Base-by-base conservation (phyloP, 2,329 filamentous ascomycete genomes). In the Trichophyton simii region DNA sequence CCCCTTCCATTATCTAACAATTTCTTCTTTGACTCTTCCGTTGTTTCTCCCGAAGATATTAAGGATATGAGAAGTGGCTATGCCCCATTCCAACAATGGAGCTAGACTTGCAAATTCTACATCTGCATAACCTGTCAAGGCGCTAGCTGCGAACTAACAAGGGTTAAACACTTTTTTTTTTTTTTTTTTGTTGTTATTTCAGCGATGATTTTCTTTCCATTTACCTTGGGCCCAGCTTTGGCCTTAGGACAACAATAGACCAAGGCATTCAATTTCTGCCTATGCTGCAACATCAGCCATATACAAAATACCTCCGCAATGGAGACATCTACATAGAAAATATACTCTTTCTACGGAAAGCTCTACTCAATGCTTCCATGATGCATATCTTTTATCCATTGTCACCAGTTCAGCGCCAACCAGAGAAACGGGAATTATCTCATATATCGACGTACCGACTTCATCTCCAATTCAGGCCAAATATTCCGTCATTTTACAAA, bases 121-220 rank as follows among this genome's bases (percentile, higher is more conserved):
- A 44, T 62, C 58, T 50, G 60, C 50, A 59, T 60, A 60, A 64
- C 62, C 62, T 62, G 62, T 64, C 62, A 42, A 58, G 62, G 60
- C 62, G 52, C 60, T 13, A 58, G 62, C 62, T 57, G 60, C 62
- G 62, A 64, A 64, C 62, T 55, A 64, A 64, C 62, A 64, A 64
- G 60, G 62, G 62, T 63, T 61, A 57, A 61, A 48, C 41, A 59
- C n/a, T 55, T 34, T 22, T 22, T 22, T 22, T 55, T 34, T 25
- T 55, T 34, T 22, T 22, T 22, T 22, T 55, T 34, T 25, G 31
- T 55, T 55, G 8, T 18, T 55, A 52, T 55, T 55, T 36, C 13
- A 55, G 52, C 52, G 52, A 36, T 55, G 28, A 36, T 28, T 11
- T 20, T 44, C 55, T 34, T 54, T 42, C 41, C 34, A 38, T 38